phyloP scores from a whole-genome alignment of 768 basidiomycete species.

The Sistotremastrum suecicum region DNA sequence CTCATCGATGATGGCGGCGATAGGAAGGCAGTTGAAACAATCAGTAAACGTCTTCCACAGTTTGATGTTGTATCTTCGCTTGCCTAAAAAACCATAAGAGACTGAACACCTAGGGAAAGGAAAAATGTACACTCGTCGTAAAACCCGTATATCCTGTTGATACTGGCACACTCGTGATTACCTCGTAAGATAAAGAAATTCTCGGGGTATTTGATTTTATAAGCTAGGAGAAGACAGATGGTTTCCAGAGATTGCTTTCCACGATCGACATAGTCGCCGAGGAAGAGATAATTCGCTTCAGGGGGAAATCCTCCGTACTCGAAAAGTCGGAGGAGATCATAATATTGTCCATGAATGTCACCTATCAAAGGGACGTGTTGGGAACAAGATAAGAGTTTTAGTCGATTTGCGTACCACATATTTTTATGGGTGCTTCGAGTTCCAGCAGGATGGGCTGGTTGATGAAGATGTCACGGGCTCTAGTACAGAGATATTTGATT shows the following conservation, averaged over 20 bases:
- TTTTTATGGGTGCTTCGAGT: slow-evolving; percentile 98
- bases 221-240: slow-evolving; percentile 96
- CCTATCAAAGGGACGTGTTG: slow-evolving; percentile 31
- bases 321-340: slow-evolving; percentile 93
- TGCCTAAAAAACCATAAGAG: slow-evolving; percentile 41
- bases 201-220: slow-evolving; percentile 99
- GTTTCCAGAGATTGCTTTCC: slow-evolving; percentile 99
- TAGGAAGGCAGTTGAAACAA: slow-evolving; percentile 98
- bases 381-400: slow-evolving; percentile 2
- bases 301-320: slow-evolving; percentile 99
- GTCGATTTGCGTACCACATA: slow-evolving; percentile 66
- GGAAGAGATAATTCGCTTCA: slow-evolving; percentile 99
- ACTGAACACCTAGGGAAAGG: slow-evolving; percentile 1
- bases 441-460: slow-evolving; percentile 96
- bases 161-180: slow-evolving; percentile 98
- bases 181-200: slow-evolving; percentile 99
- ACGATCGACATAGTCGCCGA: slow-evolving; percentile 98
- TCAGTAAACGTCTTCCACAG: slow-evolving; percentile 99
- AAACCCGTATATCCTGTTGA: slow-evolving; percentile 99
- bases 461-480: slow-evolving; percentile 98
- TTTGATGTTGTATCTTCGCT: slow-evolving; percentile 99
- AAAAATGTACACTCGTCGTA: slow-evolving; percentile 89
- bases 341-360: slow-evolving; percentile 99
- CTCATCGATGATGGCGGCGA: slow-evolving; percentile 99
- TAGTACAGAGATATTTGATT: slow-evolving; percentile 98